Base-by-base conservation (phyloP, 129 eudicot species). In the Gnaphalium uliginosum region DNA sequence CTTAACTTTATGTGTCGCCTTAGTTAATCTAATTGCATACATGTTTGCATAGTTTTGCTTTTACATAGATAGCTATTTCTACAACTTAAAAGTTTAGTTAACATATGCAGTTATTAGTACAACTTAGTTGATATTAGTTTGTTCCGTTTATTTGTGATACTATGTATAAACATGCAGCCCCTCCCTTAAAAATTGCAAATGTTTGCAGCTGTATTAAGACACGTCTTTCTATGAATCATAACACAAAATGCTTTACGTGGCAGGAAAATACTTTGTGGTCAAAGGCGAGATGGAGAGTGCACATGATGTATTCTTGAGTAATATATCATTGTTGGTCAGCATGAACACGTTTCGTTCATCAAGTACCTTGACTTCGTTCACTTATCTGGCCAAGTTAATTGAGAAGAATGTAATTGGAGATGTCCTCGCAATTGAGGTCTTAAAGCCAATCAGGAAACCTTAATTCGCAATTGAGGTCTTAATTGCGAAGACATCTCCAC, bases 191-290 rank as follows among this genome's bases (percentile, higher is more conserved):
- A 41, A 13, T 41, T 41, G 14, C 10, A 41, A 15, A 7, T 41
- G 50, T 8, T 41, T 39, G 8, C 48, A 39, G 29, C 29, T 65
- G 25, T 29, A 32, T 1, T 1, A 6, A 39, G 11, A 68, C 22
- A 27, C 29, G 24, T 0, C 35, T 8, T 10, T 68, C 43, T 68
- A 1, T 68, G 13, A 15, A 33, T 35, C 8, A 27, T 30, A 51
- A 37, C 23, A 30, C 24, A 21, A 57, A 37, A 23, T 50, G 19
- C 35, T 71, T 18, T 84, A 64, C 11, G 2, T 78, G 68, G 37
- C 81, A 89, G 94, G 85, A 43, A 83, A 89, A 86, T 82, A 81
- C 51, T 75, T 71, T 37, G 82, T 78, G 41, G 69, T 48, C 62
- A 76, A n/a, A 46, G 80, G 84, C 17, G 60, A 83, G 35, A 76